phyloP scores from a whole-genome alignment of 2,329 filamentous ascomycete genomes.

The Calonectria honghensis region DNA sequence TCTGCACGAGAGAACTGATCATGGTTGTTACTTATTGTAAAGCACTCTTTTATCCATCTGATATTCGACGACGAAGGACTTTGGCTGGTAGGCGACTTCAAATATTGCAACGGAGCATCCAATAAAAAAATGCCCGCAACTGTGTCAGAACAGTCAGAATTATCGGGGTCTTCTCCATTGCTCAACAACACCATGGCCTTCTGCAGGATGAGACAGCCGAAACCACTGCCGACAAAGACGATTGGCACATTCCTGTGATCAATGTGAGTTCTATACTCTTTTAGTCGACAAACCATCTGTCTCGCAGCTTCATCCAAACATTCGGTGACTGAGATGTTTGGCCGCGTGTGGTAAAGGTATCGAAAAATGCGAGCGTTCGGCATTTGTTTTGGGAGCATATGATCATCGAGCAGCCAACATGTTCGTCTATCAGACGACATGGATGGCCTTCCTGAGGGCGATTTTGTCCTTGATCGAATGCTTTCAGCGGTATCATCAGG shows the following conservation, averaged over 20 bases:
- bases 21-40: neutral
- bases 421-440: neutral
- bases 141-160: neutral
- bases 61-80: neutral
- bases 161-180: neutral
- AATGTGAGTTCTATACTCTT: neutral
- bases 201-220: neutral
- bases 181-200: neutral
- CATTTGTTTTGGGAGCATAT: neutral
- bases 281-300: neutral
- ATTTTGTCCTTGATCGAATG: slow-evolving; percentile 1
- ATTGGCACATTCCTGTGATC: neutral
- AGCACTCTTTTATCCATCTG: slow-evolving; percentile 8
- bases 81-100: neutral
- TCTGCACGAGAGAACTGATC: neutral
- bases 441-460: neutral
- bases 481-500: neutral
- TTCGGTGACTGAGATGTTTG: neutral
- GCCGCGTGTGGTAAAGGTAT: neutral
- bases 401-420: neutral
- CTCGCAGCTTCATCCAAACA: neutral
- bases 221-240: neutral
- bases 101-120: slow-evolving; percentile 4
- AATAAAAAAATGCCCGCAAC: neutral
- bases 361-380: neutral